Base-by-base conservation (phyloP, 1,139 yeast genomes). In the Petasospora rhodanensis region DNA sequence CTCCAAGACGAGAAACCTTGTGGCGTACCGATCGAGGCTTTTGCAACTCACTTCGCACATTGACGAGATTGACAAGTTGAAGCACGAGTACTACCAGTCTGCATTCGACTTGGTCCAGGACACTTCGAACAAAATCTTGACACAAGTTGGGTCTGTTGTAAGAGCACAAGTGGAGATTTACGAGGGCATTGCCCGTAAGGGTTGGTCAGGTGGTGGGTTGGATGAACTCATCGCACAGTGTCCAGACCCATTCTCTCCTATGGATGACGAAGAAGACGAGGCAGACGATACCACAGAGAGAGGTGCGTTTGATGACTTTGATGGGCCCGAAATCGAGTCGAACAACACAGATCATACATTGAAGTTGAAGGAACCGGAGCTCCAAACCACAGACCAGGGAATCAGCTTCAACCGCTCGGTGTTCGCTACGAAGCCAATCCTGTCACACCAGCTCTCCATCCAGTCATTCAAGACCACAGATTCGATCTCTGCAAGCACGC, bases 181-280 rank as follows among this genome's bases (percentile, higher is more conserved):
- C 47, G 95, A 83, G 51, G 80, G 83, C 14, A 75, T 86, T 22
- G 94, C 95, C 0, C 68, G 78, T 37, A 85, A 85, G 54, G 93
- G 94, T 7, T 80, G 89, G 86, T 70, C 82, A 9, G 95, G 94
- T 8, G 91, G 91, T 14, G 95, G 94, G 0, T 59, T 84, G 24
- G 94, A 85, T 51, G 79, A 73, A 18, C 59, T 85, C 33, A 60
- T 78, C 25, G 57, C 68, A n/a, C 56, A 66, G 29, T 66, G 77
- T 10, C 76, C 75, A 3, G 79, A 74, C 47, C 68, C 76, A 3
- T 73, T 74, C 49, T 56, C 47, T 15, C 52, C 51, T 16, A 54
- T 52, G 5, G 56, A 50, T 7, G 51, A 34, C 10, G 45, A 39
- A 9, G 49, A 43, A 6, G 26, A 28, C 30, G 39, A 37, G 5